phyloP scores from a whole-genome alignment of 2,329 filamentous ascomycete species.

The Trichophyton mentagrophytes region DNA sequence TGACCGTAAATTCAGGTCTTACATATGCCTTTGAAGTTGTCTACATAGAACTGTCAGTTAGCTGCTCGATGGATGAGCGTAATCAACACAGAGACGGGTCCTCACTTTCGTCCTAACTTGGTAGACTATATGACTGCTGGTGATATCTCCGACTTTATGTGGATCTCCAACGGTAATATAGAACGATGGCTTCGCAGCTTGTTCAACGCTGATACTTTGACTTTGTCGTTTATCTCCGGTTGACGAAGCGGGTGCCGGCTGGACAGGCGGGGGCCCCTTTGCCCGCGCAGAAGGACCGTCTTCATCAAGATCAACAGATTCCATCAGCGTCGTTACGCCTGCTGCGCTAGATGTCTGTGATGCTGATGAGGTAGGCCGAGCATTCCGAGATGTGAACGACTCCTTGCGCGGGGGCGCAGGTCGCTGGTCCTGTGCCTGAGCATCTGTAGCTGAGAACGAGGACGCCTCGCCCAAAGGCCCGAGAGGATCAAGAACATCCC shows the following conservation, averaged over 20 bases:
- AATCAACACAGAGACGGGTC: not conserved
- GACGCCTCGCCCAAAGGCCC: constrained; percentile 42
- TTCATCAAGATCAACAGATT: constrained; percentile 61
- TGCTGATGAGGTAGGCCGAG: constrained; percentile 27
- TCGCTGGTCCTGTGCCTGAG: constrained; percentile 35
- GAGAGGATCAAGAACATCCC: constrained; percentile 49
- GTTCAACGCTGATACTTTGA: constrained; percentile 81
- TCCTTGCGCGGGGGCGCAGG: constrained; percentile 50
- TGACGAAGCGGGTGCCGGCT: constrained; percentile 31
- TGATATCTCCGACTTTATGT: constrained; percentile 93
- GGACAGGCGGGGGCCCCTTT: constrained; percentile 49
- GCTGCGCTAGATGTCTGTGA: constrained; percentile 38
- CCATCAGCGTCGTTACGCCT: constrained; percentile 34
- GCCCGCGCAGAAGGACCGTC: constrained; percentile 44
- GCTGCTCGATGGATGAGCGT: not conserved
- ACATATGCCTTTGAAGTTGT: constrained; percentile 94
- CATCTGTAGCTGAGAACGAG: constrained; percentile 22
- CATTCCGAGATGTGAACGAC: constrained; percentile 27
- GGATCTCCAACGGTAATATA: constrained; percentile 87
- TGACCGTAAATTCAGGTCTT: constrained; percentile 83
- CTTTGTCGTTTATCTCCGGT: constrained; percentile 38
- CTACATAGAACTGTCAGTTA: constrained; percentile 32
- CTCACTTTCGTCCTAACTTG: constrained; percentile 80
- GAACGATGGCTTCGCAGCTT: constrained; percentile 85
- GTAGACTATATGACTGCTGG: constrained; percentile 95